These are phyloP conservation scores for Cladosporium cucumerinum DNA, from an alignment of 2,329 filamentous ascomycete species.

Conservation along the genomic window DNA sequence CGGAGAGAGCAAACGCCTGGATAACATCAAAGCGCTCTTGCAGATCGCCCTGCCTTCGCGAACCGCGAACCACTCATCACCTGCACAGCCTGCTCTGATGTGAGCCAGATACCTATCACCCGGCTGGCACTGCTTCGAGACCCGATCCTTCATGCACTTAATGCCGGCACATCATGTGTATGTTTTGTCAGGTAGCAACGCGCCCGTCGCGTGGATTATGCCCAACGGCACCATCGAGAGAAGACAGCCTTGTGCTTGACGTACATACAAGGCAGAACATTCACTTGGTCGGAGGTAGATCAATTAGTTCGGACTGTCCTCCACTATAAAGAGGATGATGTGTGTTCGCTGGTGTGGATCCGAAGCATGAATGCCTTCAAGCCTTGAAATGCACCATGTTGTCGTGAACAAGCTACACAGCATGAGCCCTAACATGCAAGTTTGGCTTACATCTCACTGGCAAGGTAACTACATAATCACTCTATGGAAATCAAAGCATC, in stretches of 20 bases:
- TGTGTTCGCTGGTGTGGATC: not conserved
- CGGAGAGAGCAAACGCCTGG: constrained; percentile 4
- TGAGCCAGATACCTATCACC: not conserved
- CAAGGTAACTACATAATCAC: not conserved
- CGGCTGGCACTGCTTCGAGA: not conserved
- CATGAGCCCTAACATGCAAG: not conserved
- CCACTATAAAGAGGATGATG: not conserved
- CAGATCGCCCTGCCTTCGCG: constrained; percentile 13
- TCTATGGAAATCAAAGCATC: not conserved
- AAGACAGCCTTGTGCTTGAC: not conserved
- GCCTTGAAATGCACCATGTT: not conserved
- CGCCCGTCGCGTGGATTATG: not conserved
- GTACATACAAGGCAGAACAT: not conserved
- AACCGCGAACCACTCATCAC: constrained; percentile 12
- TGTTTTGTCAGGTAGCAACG: not conserved
- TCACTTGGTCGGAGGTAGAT: not conserved
- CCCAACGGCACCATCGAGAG: not conserved
- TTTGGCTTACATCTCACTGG: not conserved
- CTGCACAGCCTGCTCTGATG: not conserved
- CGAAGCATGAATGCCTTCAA: not conserved
- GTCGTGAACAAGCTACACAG: not conserved
- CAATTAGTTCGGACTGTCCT: not conserved
- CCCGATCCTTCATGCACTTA: not conserved
- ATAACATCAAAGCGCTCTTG: constrained; percentile 12
- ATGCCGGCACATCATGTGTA: not conserved